A percentile compares a stretch with the other conserved stretches of the same genome.
These are phyloP conservation scores for Knufia fluminis DNA, from an alignment of 2,329 filamentous ascomycete genomes.

Conservation along the genomic window DNA sequence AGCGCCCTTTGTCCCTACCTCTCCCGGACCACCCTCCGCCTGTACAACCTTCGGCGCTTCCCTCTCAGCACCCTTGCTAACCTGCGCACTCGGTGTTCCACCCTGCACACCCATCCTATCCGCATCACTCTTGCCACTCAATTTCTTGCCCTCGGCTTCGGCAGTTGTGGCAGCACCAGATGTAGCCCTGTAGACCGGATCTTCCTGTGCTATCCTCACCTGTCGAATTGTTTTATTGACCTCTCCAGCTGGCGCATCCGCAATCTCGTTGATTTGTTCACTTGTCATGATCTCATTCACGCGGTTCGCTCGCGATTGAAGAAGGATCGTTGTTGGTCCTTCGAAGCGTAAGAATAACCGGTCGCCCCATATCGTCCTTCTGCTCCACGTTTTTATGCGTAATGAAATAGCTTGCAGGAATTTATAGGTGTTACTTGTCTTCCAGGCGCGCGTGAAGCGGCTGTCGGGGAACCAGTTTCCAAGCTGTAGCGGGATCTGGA, in stretches of 20 bases:
- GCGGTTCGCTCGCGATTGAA: constrained; percentile 77
- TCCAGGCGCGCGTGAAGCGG: constrained; percentile 64
- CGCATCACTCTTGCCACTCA: constrained; percentile 10
- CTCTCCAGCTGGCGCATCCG: constrained; percentile 65
- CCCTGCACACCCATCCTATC: constrained; percentile 12
- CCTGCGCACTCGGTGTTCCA: constrained; percentile 21
- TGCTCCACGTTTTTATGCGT: constrained; percentile 62
- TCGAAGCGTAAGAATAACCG: constrained; percentile 82
- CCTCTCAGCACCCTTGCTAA: constrained; percentile 22
- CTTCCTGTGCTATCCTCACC: constrained; percentile 20
- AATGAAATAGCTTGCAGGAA: constrained; percentile 56
- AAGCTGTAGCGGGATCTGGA: constrained; percentile 68
- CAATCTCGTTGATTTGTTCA: constrained; percentile 81
- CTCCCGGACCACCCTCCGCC: neutral
- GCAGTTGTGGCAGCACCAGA: neutral
- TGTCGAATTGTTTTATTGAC: constrained; percentile 49
- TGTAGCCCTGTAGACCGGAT: constrained; percentile 4
- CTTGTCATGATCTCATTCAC: constrained; percentile 68
- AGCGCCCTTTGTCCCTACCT: neutral
- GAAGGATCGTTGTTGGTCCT: constrained; percentile 73
- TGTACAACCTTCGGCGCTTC: constrained; percentile 22
- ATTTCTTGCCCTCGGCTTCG: neutral
- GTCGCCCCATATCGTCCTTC: constrained; percentile 87
- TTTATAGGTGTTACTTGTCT: constrained; percentile 64
- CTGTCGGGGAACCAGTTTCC: constrained; percentile 56